phyloP scores from a whole-genome alignment of 371 early-diverging fungal genomes.

The Nematocida sp. region DNA sequence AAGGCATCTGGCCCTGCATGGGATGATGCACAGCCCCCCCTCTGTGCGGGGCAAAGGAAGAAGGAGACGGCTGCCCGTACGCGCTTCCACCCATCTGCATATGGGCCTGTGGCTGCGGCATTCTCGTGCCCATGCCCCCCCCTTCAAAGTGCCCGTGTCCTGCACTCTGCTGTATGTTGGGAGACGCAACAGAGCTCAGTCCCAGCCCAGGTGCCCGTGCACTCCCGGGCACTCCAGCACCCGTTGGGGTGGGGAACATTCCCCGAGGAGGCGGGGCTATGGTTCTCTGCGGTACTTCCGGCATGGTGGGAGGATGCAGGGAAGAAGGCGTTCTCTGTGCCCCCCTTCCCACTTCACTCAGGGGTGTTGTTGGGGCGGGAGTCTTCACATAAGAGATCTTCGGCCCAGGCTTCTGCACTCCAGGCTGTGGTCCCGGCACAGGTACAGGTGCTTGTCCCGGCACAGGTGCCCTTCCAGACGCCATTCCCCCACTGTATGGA shows the following conservation, averaged over 20 bases:
- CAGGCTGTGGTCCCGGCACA: too few species aligned
- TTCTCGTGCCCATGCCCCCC: too few species aligned
- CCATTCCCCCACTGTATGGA: too few species aligned
- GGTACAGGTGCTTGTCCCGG: too few species aligned
- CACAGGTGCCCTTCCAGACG: too few species aligned
- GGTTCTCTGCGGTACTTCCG: neutral
- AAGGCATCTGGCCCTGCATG: neutral
- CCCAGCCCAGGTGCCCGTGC: neutral
- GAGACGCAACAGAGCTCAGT: too few species aligned
- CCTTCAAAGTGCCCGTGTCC: too few species aligned
- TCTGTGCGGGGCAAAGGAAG: neutral
- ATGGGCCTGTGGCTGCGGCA: neutral
- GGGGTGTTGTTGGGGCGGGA: neutral
- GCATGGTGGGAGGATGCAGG: neutral
- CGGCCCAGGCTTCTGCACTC: too few species aligned
- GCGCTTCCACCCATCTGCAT: neutral
- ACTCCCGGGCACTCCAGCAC: neutral
- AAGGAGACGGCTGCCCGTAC: neutral
- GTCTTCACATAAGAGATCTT: slow-evolving; percentile 6
- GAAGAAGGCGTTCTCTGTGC: neutral
- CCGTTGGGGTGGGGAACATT: neutral
- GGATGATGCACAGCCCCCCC: neutral
- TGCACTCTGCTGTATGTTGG: too few species aligned
- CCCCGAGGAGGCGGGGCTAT: neutral
- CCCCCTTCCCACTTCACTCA: neutral